Base-by-base conservation (phyloP, 768 basidiomycete genomes). In the Artomyces pyxidatus region DNA sequence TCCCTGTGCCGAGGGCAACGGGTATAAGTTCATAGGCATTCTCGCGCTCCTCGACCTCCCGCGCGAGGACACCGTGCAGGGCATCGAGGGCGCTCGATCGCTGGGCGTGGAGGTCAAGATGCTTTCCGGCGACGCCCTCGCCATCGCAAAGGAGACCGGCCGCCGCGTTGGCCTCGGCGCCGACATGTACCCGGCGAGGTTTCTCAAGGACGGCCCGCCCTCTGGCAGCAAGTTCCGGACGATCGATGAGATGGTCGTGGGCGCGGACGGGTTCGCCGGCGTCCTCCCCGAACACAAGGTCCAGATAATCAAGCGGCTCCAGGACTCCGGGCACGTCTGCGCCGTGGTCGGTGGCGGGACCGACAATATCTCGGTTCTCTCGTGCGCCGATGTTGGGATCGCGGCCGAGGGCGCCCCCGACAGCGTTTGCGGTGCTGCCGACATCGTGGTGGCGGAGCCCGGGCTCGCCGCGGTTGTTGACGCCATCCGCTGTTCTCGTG, bases 251-350 rank as follows among this genome's bases (percentile, higher is more conserved):
- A 96, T 98, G 93, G 97, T 98, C 65, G 83, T 98, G 83, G 95
- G 97, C 62, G 95, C 95, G 23, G 95, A 98, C 68, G 95, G 95
- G 59, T 98, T 98, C 69, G 95, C 95, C 39, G 94, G 95, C 65
- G 94, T 95, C 57, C 97, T 95, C 90, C 93, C 93, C 49, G 94
- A 95, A 71, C 95, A 96, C 87, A 97, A 97, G 78, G 97, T 95
- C 65, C 95, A 98, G 70, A 98, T 98, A 54, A 95, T 98, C 73
- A 96, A 95, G 75, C 89, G 94, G 58, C 83, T 98, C 47, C 95
- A 98, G 65, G 90, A 82, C 64, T 84, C 96, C 53, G 95, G 93
- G 42, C 93, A 96, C 69, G 71, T 96, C 52, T 91, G 88, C 68
- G 95, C 95, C 51, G 97, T 98, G 95, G 97, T 95, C 66, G 95